These are phyloP conservation scores for Trifolium dubium DNA, from an alignment of 306 rosid genomes.

Conservation along the genomic window DNA sequence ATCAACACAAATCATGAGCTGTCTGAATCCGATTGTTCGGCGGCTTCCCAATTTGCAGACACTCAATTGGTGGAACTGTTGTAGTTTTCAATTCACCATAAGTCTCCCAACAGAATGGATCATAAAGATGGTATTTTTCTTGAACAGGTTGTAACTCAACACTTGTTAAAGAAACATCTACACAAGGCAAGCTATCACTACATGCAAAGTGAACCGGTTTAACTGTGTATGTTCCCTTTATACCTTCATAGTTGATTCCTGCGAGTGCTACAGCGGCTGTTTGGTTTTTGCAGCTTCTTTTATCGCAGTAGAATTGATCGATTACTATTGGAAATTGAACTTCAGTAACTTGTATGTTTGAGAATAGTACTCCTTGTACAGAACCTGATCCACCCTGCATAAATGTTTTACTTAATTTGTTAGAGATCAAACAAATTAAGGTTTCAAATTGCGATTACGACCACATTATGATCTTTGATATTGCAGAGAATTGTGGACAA, in stretches of 20 bases:
- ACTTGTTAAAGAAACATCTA: constrained; percentile 74
- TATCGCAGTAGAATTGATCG: constrained; percentile 95
- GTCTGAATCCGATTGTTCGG: constrained; percentile 71
- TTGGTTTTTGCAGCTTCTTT: constrained; percentile 73
- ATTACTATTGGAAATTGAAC: constrained; percentile 92
- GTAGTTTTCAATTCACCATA: constrained; percentile 84
- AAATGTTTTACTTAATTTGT: constrained; percentile 29
- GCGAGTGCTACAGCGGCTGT: constrained; percentile 82
- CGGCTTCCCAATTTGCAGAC: constrained; percentile 86
- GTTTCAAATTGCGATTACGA: no score
- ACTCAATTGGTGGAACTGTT: constrained; percentile 78
- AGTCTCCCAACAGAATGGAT: constrained; percentile 94
- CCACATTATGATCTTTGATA: no score
- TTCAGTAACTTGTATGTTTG: constrained; percentile 84
- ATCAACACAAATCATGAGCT: constrained; percentile 67
- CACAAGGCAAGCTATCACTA: constrained; percentile 89
- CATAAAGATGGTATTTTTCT: constrained; percentile 75
- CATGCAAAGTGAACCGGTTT: constrained; percentile 94
- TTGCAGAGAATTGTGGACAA: no score
- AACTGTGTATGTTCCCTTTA: constrained; percentile 86
- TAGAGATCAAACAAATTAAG: neutral
- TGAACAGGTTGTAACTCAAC: constrained; percentile 76
- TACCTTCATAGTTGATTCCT: constrained; percentile 86
- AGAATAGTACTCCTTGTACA: constrained; percentile 84
- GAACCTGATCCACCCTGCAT: constrained; percentile 95